Base-by-base conservation (phyloP, 371 early-diverging fungal species). In the Dentiscutata heterogama region DNA sequence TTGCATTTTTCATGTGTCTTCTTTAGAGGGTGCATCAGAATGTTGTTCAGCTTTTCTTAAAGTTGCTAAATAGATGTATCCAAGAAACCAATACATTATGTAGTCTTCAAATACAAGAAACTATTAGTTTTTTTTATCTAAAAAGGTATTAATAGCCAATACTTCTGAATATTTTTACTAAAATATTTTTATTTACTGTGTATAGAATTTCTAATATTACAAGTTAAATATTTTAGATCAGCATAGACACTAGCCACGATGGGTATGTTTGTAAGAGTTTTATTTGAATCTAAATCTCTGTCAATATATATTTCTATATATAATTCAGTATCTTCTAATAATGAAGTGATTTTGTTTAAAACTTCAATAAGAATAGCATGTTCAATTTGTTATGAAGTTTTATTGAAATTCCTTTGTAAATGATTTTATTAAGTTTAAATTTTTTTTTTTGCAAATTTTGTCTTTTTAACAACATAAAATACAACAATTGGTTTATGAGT, bases 251-350 rank as follows among this genome's bases (percentile, higher is more conserved):
- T 5, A 46, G 10, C 18, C n/a, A 71, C 71, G 46, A n/a, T 11
- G 22, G 71, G 50, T 22, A 71, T 71, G 7, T 71, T 71, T 0
- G n/a, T n/a, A 10, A 71, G 46, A 25, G 71, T 71, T 71, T 71
- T 71, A 71, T 71, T 71, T 16, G 53, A 71, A n/a, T 71, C n/a
- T 71, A 71, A 6, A 50, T 71, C 71, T 46, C 0, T 7, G n/a
- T 71, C 71, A 27, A 50, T 50, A 46, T 50, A 46, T 18, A 71
- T 46, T 27, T 71, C 50, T 8, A 71, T 1, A 2, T 46, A n/a
- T 16, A 71, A 7, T 8, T 71, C 71, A 18, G 46, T 8, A 46
- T 22, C 7, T 71, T 71, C 46, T 31, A 71, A 71, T 71, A 46
- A 7, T 50, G 53, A 2, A 27, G n/a, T 25, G 20, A 71, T 71